phyloP scores from a whole-genome alignment of 352 stramenopile genomes.

The Phytophthora aleatoria region DNA sequence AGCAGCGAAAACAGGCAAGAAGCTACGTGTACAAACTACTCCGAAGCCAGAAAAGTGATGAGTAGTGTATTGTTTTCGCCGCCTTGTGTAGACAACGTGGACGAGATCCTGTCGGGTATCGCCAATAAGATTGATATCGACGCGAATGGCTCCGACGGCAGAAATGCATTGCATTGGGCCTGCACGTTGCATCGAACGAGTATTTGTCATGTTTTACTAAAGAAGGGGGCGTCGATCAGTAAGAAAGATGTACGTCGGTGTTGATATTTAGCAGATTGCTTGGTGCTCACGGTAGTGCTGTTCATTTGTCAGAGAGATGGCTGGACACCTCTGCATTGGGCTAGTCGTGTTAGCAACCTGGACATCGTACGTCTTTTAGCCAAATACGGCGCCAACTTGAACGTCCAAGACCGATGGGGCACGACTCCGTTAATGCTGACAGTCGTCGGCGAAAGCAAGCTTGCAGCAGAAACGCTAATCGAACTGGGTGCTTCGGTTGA shows the following conservation, averaged over 20 bases:
- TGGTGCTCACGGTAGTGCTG: neutral
- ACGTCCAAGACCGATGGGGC: conserved; percentile 76
- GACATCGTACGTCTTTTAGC: conserved; percentile 79
- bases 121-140: conserved; percentile 79
- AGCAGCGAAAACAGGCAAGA: conserved; percentile 64
- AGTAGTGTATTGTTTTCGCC: neutral
- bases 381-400: conserved; percentile 78
- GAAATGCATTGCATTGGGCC: conserved; percentile 83
- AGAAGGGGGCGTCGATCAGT: conserved; percentile 77
- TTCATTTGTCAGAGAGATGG: conserved; percentile 53
- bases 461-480: conserved; percentile 63
- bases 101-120: conserved; percentile 71
- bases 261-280: neutral
- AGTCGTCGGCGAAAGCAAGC: conserved; percentile 69
- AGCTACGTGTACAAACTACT: neutral
- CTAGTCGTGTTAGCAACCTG: conserved; percentile 72
- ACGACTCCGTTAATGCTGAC: conserved; percentile 84
- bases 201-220: conserved; percentile 82
- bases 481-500: conserved; percentile 75
- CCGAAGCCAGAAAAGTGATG: neutral
- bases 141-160: conserved; percentile 70
- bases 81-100: conserved; percentile 62
- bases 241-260: conserved; percentile 66
- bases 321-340: conserved; percentile 81
- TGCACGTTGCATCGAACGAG: conserved; percentile 76